A percentile compares a stretch with the other conserved stretches of the same genome.
Evolutionary conservation across 208 protist genomes (phyloP).

Genomic region (Leishmania braziliensis): DNA sequence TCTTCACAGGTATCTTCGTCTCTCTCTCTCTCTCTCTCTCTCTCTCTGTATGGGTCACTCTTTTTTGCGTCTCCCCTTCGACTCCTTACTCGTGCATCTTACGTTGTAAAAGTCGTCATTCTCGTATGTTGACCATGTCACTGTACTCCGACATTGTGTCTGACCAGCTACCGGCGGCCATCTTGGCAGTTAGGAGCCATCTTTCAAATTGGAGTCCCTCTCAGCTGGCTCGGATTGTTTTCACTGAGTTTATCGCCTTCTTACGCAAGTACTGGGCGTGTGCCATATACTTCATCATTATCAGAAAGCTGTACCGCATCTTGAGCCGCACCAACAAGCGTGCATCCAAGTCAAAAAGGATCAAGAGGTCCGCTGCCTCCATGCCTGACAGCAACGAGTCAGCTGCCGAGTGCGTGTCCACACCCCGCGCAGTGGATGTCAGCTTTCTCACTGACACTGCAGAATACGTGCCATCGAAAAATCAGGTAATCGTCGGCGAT

Average conservation of each 20-base stretch:
- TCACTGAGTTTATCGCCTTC: constrained; percentile 24
- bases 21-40: not conserved
- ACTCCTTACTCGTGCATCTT: not conserved
- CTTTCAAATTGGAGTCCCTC: constrained; percentile 17
- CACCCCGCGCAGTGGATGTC: constrained; percentile 5
- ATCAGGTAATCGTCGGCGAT: constrained; percentile 52
- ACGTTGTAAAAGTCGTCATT: not conserved
- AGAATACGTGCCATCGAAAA: constrained; percentile 13
- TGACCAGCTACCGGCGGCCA: constrained; percentile 38
- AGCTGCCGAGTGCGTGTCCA: constrained; percentile 6
- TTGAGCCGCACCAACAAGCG: constrained; percentile 26
- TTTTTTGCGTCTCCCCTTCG: not conserved
- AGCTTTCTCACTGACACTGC: constrained; percentile 16
- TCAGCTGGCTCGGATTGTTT: constrained; percentile 18
- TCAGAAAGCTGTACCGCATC: constrained; percentile 41
- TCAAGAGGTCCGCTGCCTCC: constrained; percentile 23
- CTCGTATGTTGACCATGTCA: constrained; percentile 11
- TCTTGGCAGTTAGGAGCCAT: constrained; percentile 19
- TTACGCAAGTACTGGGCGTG: constrained; percentile 39
- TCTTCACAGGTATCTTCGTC: not conserved
- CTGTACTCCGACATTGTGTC: constrained; percentile 37
- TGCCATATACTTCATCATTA: constrained; percentile 42
- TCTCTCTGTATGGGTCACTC: not conserved
- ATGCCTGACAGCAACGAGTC: constrained; percentile 24
- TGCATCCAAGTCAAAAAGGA: constrained; percentile 4